A percentile compares a stretch with the other conserved stretches of the same genome.
Conservation (phyloP, 2,329 filamentous ascomycete species). For the Elsinoe perseae region DNA sequence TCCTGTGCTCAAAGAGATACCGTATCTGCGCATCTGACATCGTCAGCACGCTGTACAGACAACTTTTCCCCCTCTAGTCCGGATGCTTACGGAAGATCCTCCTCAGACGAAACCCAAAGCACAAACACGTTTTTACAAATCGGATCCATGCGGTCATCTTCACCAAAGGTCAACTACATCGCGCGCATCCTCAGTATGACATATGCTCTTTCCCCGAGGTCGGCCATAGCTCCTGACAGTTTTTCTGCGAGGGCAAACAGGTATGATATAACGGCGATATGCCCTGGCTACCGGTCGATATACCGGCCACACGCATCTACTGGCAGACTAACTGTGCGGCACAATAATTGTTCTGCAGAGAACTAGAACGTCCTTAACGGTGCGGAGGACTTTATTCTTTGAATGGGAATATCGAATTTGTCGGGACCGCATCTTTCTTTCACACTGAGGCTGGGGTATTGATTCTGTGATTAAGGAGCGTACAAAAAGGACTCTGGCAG, state of each 20-base stretch:
- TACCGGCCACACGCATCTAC: conserved; percentile 4
- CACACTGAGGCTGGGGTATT: conserved; percentile 6
- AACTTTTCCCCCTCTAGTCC: neutral
- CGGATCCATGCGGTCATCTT: neutral
- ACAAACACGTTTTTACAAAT: conserved; percentile 16
- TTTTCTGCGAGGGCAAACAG: neutral
- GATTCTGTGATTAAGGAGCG: neutral
- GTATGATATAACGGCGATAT: conserved; percentile 7
- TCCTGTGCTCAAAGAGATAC: neutral
- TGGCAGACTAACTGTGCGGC: neutral
- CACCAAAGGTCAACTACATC: neutral
- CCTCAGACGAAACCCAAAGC: neutral
- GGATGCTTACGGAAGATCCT: conserved; percentile 1
- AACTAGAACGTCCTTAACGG: neutral
- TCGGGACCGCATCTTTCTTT: neutral
- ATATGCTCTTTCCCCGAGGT: neutral
- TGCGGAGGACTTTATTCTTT: neutral
- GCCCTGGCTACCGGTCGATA: conserved; percentile 11
- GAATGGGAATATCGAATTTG: conserved; percentile 9
- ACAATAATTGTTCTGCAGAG: neutral
- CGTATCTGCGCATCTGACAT: neutral
- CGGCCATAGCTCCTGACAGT: neutral
- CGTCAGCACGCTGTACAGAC: neutral
- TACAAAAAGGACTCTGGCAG: neutral
- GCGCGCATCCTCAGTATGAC: neutral